Conservation (phyloP, 129 eudicot genomes). For the Lactuca sativa region DNA sequence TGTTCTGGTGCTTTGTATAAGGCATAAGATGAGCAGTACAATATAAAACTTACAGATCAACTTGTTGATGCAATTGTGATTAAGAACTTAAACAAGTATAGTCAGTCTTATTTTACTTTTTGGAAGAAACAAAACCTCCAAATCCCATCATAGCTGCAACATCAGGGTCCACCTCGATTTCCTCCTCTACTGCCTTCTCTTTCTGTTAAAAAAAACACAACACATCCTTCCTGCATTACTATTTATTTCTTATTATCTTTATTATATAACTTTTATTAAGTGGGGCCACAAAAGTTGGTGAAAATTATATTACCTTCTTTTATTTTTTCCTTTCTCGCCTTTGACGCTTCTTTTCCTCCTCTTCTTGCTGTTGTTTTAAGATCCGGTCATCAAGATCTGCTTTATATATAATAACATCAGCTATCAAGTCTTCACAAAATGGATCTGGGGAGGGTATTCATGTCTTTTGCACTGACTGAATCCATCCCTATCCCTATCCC, state of each 20-base stretch:
- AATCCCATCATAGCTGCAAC: too few species aligned
- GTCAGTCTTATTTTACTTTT: conserved; percentile 42
- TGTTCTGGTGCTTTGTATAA: neutral
- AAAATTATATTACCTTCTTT: conserved; percentile 55
- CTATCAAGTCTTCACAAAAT: conserved; percentile 10
- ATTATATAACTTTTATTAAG: too few species aligned
- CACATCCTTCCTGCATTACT: conserved; percentile 17
- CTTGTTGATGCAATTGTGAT: conserved; percentile 9
- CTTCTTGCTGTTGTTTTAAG: conserved; percentile 88
- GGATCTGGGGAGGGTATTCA: too few species aligned
- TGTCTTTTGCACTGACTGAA: too few species aligned
- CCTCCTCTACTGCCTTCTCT: conserved; percentile 89
- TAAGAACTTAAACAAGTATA: too few species aligned
- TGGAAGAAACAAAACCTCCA: conserved; percentile 85
- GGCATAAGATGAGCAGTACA: neutral
- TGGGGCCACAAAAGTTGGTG: neutral
- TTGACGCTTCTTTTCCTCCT: conserved; percentile 93
- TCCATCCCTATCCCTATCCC: too few species aligned
- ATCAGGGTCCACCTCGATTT: conserved; percentile 83
- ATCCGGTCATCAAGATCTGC: conserved; percentile 92
- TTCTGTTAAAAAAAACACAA: conserved; percentile 50
- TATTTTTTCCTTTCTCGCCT: conserved; percentile 90
- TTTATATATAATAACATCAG: conserved; percentile 10
- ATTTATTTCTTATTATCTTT: too few species aligned
- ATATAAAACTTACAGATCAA: conserved; percentile 15